Evolutionary conservation across 2,329 filamentous ascomycete genomes (phyloP).

Genomic region (Ceratocystis eucalypticola): DNA sequence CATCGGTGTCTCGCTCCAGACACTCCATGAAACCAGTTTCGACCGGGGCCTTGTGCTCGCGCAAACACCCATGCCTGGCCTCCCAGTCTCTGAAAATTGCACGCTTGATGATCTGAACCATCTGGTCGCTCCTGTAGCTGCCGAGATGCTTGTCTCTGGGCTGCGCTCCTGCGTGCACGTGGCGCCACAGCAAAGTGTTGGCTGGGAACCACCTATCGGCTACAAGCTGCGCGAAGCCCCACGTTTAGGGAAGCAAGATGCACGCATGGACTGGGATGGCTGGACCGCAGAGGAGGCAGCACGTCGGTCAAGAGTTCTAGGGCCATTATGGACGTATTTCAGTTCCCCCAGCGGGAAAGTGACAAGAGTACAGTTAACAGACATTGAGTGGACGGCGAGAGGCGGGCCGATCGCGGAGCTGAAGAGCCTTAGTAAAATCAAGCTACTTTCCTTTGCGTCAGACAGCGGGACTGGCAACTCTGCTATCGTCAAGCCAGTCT

Average conservation of each 20-base stretch:
- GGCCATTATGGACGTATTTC: slow-evolving; percentile 47
- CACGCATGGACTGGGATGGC: slow-evolving; percentile 44
- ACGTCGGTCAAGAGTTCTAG: slow-evolving; percentile 47
- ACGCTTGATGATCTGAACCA: slow-evolving; percentile 32
- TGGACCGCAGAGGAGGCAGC: slow-evolving; percentile 43
- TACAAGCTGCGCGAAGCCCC: slow-evolving; percentile 40
- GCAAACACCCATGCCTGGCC: slow-evolving; percentile 49
- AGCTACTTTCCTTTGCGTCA: background rate
- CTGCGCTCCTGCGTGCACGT: slow-evolving; percentile 52
- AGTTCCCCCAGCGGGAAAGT: background rate
- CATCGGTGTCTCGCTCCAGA: slow-evolving; percentile 77
- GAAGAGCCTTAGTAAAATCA: background rate
- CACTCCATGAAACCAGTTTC: slow-evolving; percentile 60
- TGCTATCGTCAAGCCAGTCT: background rate
- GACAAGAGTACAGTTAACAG: slow-evolving; percentile 10
- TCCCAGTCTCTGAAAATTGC: slow-evolving; percentile 35
- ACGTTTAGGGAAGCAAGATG: slow-evolving; percentile 56
- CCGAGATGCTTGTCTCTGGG: slow-evolving; percentile 53
- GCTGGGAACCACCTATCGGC: slow-evolving; percentile 6
- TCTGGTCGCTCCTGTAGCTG: slow-evolving; percentile 50
- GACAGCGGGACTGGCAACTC: background rate
- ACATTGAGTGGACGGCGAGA: background rate
- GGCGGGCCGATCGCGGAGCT: background rate
- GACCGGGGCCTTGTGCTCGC: slow-evolving; percentile 65
- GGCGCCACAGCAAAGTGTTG: slow-evolving; percentile 33